Evolutionary conservation across 2,329 filamentous ascomycete species (phyloP).

Genomic region (Colletotrichum ledebouriae): DNA sequence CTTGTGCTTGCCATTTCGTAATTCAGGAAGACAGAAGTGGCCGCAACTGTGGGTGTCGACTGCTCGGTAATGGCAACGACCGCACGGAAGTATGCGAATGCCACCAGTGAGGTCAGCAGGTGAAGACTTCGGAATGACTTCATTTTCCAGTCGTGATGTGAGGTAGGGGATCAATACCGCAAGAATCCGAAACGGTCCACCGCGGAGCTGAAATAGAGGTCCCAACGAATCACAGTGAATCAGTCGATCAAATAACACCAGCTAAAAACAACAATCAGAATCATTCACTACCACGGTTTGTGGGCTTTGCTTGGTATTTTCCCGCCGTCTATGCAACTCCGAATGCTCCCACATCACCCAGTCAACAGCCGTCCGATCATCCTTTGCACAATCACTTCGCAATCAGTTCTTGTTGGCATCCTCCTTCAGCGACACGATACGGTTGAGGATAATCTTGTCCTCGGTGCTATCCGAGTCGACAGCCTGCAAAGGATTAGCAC

Average conservation of each 20-base stretch:
- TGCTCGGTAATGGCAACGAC: too few relatives aligned
- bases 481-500: conserved; percentile 56
- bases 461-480: conserved; percentile 84
- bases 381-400: neutral
- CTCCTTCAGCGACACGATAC: conserved; percentile 93
- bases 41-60: neutral
- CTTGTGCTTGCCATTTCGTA: neutral
- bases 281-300: conserved; percentile 22
- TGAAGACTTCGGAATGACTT: too few relatives aligned
- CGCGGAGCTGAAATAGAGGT: neutral
- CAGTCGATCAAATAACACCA: neutral
- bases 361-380: neutral
- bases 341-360: conserved; percentile 21
- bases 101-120: too few relatives aligned
- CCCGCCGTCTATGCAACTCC: conserved; percentile 39
- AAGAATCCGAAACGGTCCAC: too few relatives aligned
- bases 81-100: too few relatives aligned
- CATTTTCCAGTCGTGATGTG: neutral
- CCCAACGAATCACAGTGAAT: neutral
- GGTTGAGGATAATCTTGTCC: conserved; percentile 88
- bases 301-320: conserved; percentile 34
- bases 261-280: conserved; percentile 1
- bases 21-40: neutral
- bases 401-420: conserved; percentile 74
- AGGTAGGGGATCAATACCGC: neutral